A percentile compares a stretch with the other conserved stretches of the same genome.
Evolutionary conservation across 23 red algal species (phyloP).

Genomic region (Pyropia haitanensis): DNA sequence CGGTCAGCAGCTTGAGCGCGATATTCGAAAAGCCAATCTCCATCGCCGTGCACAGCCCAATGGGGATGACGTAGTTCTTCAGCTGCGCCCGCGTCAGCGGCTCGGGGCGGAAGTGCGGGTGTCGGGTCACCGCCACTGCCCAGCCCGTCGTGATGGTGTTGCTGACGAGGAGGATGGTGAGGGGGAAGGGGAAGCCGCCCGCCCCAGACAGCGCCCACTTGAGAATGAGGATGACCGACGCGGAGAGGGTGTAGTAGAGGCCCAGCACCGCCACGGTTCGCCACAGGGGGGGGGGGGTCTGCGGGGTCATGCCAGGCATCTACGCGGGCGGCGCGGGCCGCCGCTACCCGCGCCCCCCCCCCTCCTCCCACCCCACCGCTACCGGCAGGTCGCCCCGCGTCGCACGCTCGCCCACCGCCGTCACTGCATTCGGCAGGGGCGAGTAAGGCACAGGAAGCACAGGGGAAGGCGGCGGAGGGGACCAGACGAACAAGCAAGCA

Average conservation of each 20-base stretch:
- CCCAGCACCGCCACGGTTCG: no score
- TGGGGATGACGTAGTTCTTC: conserved; percentile 67
- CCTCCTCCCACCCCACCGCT: no score
- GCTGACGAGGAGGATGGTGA: conserved; percentile 51
- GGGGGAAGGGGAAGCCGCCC: conserved; percentile 46
- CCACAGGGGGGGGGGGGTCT: no score
- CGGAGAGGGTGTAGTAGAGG: background rate
- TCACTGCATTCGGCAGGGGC: no score
- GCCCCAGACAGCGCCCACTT: conserved; percentile 9
- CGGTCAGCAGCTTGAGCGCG: conserved; percentile 70
- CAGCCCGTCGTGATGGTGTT: conserved; percentile 47
- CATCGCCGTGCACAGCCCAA: conserved; percentile 70
- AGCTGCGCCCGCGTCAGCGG: conserved; percentile 42
- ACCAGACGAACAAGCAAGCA: no score
- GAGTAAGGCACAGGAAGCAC: no score
- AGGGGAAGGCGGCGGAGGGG: no score
- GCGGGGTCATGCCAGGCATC: no score
- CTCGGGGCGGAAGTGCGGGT: conserved; percentile 6
- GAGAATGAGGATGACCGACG: conserved; percentile 5
- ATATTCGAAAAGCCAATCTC: conserved; percentile 95
- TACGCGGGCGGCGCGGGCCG: no score
- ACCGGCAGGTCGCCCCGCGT: no score
- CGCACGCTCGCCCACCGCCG: no score
- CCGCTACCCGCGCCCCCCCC: no score
- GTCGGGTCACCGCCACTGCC: conserved; percentile 33